phyloP scores from a whole-genome alignment of 1,284 basidiomycete species.

The Thecaphora thlaspeos region DNA sequence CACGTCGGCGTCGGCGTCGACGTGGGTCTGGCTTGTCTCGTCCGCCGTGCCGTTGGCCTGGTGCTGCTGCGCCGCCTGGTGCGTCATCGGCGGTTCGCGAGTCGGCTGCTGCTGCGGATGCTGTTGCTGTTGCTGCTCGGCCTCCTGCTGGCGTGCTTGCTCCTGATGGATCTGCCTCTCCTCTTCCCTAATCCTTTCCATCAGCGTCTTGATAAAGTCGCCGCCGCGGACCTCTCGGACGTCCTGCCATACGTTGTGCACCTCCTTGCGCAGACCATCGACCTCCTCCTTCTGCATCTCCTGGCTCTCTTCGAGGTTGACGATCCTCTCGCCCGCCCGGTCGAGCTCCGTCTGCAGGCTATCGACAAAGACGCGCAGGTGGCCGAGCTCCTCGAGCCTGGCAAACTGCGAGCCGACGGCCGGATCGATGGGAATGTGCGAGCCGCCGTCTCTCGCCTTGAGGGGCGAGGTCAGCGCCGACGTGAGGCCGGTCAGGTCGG shows the following conservation, averaged over 20 bases:
- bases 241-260: conserved; percentile 23
- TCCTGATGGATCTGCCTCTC: conserved; percentile 1
- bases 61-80: background rate
- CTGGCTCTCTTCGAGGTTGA: conserved; percentile 33
- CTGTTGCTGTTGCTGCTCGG: background rate
- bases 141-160: background rate
- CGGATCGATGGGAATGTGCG: conserved; percentile 28
- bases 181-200: conserved; percentile 11
- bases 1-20: background rate
- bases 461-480: conserved; percentile 36
- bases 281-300: conserved; percentile 35
- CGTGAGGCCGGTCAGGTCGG: conserved; percentile 43
- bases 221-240: conserved; percentile 12
- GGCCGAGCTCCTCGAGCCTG: conserved; percentile 30
- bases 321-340: conserved; percentile 31
- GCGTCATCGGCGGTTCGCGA: too few species aligned
- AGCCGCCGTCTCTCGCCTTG: conserved; percentile 23
- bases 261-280: conserved; percentile 23
- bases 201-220: conserved; percentile 16
- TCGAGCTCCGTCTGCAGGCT: conserved; percentile 37
- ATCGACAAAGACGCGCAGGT: conserved; percentile 34
- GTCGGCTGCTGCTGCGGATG: background rate
- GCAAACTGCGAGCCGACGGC: conserved; percentile 28
- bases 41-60: background rate
- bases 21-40: background rate